Evolutionary conservation across 2,329 filamentous ascomycete genomes (phyloP), one percentile per base, ranked within the genome.

Genomic region (Sclerotinia glacialis): DNA sequence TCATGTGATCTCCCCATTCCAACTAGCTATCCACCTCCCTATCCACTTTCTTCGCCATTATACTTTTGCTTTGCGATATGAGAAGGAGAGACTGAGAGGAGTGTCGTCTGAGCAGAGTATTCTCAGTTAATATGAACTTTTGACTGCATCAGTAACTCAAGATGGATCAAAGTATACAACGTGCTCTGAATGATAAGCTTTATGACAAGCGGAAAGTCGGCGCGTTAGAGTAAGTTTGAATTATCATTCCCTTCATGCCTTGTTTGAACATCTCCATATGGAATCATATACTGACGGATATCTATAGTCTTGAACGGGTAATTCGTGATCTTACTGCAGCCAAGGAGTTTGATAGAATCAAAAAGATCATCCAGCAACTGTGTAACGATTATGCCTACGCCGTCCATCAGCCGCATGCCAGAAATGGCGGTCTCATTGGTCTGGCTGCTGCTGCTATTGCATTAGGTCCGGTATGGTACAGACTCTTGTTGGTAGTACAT

Each of bases 381-480:
- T 97, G 93, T 78, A 93, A 97, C 77, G 95, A 99, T 73, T 99
- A 94, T 81, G 95, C 95, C 61, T 99, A 98, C 78, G 93, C 94
- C 54, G 93, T 97, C 52, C 93, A 99, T 78, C 93, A 97, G 76
- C 93, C 95, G 64, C 93, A 99, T 81, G 94, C 95, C 63, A 85
- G 95, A 67, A 99, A 99, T 81, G 95, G 95, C 70, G 95, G 95
- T 55, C 84, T 99, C 72, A 99, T 99, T 73, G 95, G 95, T 18
- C 82, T 99, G 73, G 95, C 95, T 63, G 95, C 95, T 7, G 95
- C 95, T 59, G 95, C 94, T 65, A 99, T 99, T 78, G 95, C 95
- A 64, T 83, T 99, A 67, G 96, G 95, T 72, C 85, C 91, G 60
- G 94, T 97, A 85, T 60, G 64, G 16, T 78, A 26, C 16, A 28